These are phyloP conservation scores for Microdochium trichocladiopsis DNA, from an alignment of 2,329 filamentous ascomycete genomes.

Conservation along the genomic window DNA sequence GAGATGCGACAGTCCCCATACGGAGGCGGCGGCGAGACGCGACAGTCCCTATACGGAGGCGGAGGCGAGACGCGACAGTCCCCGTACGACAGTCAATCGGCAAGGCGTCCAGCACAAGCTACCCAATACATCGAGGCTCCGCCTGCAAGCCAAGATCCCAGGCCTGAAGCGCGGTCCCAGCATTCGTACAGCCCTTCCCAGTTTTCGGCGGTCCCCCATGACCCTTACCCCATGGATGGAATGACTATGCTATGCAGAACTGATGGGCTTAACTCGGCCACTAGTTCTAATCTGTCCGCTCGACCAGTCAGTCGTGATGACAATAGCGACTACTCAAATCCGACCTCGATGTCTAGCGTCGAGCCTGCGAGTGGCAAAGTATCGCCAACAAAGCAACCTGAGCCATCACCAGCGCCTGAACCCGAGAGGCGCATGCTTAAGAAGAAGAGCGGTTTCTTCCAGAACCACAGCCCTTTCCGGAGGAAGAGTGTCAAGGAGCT, in stretches of 20 bases:
- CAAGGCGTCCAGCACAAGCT: not conserved
- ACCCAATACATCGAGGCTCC: not conserved
- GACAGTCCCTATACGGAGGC: slow-evolving; percentile 15
- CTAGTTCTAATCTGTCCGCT: slow-evolving; percentile 56
- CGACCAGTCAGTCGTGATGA: slow-evolving; percentile 81
- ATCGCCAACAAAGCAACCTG: slow-evolving; percentile 64
- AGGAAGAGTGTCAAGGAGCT: slow-evolving; percentile 81
- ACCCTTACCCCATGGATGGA: slow-evolving; percentile 88
- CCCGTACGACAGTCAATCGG: not conserved
- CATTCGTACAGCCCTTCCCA: slow-evolving; percentile 46
- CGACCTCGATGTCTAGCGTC: slow-evolving; percentile 80
- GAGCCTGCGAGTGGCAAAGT: slow-evolving; percentile 68
- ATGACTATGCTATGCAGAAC: slow-evolving; percentile 97
- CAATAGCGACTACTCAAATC: slow-evolving; percentile 83
- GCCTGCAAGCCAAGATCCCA: not conserved
- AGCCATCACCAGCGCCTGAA: slow-evolving; percentile 34
- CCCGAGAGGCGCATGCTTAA: slow-evolving; percentile 62
- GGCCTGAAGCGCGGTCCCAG: not conserved
- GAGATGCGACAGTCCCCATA: not conserved
- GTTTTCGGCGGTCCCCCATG: slow-evolving; percentile 71
- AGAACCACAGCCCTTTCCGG: slow-evolving; percentile 85
- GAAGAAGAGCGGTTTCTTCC: slow-evolving; percentile 82
- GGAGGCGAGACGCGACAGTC: not conserved
- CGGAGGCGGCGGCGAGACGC: too few species aligned
- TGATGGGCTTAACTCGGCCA: slow-evolving; percentile 27